A percentile compares a stretch with the other conserved stretches of the same genome.
phyloP scores from a whole-genome alignment of 2,329 filamentous ascomycete genomes.

The Paecilomyces sp. region DNA sequence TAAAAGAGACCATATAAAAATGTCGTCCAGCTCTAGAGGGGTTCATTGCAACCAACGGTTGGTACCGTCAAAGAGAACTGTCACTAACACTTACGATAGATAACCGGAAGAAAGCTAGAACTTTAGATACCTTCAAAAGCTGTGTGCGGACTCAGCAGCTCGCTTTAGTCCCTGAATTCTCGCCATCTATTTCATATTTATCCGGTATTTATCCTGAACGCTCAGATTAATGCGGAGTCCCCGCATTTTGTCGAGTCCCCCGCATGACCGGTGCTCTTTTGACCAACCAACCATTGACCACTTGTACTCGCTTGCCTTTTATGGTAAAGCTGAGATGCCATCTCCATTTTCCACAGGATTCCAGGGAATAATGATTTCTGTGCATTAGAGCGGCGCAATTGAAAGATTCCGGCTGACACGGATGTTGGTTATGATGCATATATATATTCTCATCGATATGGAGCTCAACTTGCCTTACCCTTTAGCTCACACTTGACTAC shows the following conservation, averaged over 20 bases:
- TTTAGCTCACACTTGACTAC: neutral
- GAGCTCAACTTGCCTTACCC: neutral
- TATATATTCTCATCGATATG: neutral
- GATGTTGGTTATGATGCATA: no score
- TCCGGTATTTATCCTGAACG: neutral
- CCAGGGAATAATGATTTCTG: neutral
- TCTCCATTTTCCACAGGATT: neutral
- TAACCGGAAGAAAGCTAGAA: neutral
- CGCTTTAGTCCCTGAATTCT: neutral
- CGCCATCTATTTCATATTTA: neutral
- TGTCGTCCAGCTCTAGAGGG: no score
- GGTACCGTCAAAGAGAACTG: no score
- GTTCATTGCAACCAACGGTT: no score
- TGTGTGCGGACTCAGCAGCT: neutral
- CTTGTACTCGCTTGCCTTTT: neutral
- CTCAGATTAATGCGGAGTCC: neutral
- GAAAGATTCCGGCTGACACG: no score
- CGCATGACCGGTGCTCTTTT: neutral
- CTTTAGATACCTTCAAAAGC: neutral
- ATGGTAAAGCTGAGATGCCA: neutral
- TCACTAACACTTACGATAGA: neutral
- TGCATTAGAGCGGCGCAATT: neutral
- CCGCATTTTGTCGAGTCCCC: neutral
- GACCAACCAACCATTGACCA: no score
- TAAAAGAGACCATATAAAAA: no score